Evolutionary conservation across 495 filamentous ascomycete species (phyloP).

Genomic region (Pyrenula massariospora): DNA sequence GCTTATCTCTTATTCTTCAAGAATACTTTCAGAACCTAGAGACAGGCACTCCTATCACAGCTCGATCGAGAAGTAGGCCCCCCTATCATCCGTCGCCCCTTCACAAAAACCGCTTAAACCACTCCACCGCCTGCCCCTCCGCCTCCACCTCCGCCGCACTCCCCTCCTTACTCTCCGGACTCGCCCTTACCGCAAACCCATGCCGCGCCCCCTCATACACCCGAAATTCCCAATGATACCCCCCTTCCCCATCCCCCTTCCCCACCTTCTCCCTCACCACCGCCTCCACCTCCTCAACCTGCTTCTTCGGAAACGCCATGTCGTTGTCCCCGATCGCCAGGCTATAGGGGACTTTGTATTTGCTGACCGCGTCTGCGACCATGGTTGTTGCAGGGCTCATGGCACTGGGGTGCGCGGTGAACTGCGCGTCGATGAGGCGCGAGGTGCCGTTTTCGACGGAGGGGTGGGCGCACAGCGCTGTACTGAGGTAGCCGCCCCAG

Average conservation of each 20-base stretch:
- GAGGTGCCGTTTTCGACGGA: slow-evolving; percentile 6
- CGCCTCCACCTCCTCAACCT: slow-evolving; percentile 25
- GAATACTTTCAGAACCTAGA: no score
- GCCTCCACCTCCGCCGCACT: slow-evolving; percentile 24
- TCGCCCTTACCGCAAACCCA: slow-evolving; percentile 42
- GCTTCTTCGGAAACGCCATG: slow-evolving; percentile 19
- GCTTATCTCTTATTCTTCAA: no score
- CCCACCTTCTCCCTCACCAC: slow-evolving; percentile 7
- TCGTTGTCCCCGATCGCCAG: slow-evolving; percentile 43
- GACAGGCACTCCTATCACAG: no score
- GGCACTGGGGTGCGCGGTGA: slow-evolving; percentile 34
- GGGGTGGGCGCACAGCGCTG: slow-evolving; percentile 20
- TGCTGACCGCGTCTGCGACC: slow-evolving; percentile 25
- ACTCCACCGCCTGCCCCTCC: slow-evolving; percentile 37
- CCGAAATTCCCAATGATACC: slow-evolving; percentile 10
- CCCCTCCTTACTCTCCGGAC: slow-evolving; percentile 26
- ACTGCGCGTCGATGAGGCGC: slow-evolving; percentile 30
- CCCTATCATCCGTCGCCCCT: no score
- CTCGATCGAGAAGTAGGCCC: no score
- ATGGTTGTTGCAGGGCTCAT: slow-evolving; percentile 24
- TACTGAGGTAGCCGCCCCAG: slow-evolving; percentile 38
- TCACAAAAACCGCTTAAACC: slow-evolving; percentile 28
- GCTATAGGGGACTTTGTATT: slow-evolving; percentile 31
- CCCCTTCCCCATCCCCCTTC: slow-evolving; percentile 7
- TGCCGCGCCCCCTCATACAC: slow-evolving; percentile 38